Conservation (phyloP, 305 asterid genomes). For the Fraxinus sp. region DNA sequence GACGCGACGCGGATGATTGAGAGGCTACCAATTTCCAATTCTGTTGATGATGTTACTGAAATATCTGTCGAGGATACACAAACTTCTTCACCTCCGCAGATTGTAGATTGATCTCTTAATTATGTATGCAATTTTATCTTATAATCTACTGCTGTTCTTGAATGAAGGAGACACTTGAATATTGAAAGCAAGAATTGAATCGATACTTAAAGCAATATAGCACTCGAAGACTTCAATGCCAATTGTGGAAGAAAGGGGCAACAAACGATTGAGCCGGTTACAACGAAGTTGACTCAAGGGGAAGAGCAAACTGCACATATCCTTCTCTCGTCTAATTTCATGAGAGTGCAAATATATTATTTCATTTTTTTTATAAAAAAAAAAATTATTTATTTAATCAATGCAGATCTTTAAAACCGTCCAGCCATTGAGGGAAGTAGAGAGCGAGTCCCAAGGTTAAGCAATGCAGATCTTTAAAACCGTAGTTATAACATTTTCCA, state of each 20-base stretch:
- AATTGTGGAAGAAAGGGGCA: background rate
- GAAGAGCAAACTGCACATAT: background rate
- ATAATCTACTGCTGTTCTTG: background rate
- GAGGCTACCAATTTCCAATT: slow-evolving; percentile 25
- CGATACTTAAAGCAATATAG: too few relatives aligned
- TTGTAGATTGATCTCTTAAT: slow-evolving; percentile 17
- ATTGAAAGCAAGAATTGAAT: background rate
- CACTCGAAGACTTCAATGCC: background rate
- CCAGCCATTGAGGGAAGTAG: background rate
- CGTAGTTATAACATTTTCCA: slow-evolving; percentile 22
- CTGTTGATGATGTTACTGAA: slow-evolving; percentile 46
- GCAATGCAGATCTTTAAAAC: background rate
- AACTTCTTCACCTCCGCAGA: slow-evolving; percentile 43
- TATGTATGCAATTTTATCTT: background rate
- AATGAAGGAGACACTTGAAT: background rate
- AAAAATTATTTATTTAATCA: background rate
- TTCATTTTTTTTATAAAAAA: background rate
- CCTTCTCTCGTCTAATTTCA: background rate
- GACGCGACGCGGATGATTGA: slow-evolving; percentile 26
- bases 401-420: background rate
- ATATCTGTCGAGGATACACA: slow-evolving; percentile 46
- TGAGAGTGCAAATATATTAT: background rate
- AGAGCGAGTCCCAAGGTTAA: slow-evolving; percentile 36
- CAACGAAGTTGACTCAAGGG: background rate
- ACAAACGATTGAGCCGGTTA: background rate